Conservation (phyloP, 192 early-diverging fungal species). For the Coemansia sp. region DNA sequence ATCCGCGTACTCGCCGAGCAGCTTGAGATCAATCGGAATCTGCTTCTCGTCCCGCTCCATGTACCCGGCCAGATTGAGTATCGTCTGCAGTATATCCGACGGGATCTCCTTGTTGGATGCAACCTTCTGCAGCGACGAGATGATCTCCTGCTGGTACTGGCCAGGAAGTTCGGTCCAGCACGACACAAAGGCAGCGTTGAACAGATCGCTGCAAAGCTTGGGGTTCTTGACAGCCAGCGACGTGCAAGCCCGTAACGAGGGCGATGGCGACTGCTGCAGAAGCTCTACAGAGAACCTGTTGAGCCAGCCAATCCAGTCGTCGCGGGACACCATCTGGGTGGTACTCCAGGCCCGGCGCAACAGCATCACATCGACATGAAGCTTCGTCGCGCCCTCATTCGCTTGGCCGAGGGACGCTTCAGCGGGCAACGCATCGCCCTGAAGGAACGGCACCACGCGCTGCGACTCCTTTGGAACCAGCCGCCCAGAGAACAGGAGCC, state of each 20-base stretch:
- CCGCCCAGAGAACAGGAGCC: constrained; percentile 75
- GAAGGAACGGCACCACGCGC: constrained; percentile 6
- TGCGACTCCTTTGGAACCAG: constrained; percentile 48
- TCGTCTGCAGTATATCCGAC: constrained; percentile 87
- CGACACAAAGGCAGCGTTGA: constrained; percentile 96
- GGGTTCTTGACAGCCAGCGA: constrained; percentile 77
- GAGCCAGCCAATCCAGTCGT: constrained; percentile 98
- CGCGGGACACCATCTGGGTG: constrained; percentile 52
- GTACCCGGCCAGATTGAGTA: constrained; percentile 94
- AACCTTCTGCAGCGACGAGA: constrained; percentile 81
- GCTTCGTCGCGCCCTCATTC: constrained; percentile 5
- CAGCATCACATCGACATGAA: constrained; percentile 45
- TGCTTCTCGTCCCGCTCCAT: constrained; percentile 99
- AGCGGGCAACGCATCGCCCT: not conserved
- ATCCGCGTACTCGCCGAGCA: constrained; percentile 84
- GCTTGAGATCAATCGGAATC: constrained; percentile 89
- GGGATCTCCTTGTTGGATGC: constrained; percentile 80
- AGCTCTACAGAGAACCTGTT: constrained; percentile 85
- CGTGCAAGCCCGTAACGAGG: constrained; percentile 89
- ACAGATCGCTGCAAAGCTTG: constrained; percentile 83
- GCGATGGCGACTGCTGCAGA: constrained; percentile 94
- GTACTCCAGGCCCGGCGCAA: constrained; percentile 87
- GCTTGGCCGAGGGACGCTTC: not conserved
- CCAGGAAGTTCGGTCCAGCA: constrained; percentile 94
- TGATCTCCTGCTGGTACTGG: constrained; percentile 89